Evolutionary conservation across 176 grass and related monocot genomes (phyloP).

Genomic region (Oryza longistaminata): DNA sequence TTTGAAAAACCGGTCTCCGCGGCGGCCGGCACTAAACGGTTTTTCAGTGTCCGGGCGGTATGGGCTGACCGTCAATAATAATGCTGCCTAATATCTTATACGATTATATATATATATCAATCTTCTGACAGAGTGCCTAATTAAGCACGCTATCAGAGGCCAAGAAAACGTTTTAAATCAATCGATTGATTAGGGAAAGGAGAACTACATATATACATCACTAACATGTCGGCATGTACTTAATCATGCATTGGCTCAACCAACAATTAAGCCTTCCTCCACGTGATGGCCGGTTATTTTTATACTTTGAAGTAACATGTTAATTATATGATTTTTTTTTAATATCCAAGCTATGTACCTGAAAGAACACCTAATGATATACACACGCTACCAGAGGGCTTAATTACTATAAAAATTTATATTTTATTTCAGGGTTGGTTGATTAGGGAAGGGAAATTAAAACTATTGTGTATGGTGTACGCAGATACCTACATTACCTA

Average conservation of each 20-base stretch:
- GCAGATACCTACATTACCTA: neutral
- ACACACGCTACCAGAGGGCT: conserved; percentile 3
- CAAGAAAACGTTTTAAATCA: neutral
- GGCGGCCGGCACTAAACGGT: conserved; percentile 27
- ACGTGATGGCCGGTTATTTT: neutral
- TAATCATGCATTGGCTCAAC: neutral
- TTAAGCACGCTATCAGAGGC: neutral
- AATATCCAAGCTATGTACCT: neutral
- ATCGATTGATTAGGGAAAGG: neutral
- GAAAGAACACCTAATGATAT: conserved; percentile 10
- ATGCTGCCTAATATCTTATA: neutral
- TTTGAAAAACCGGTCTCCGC: neutral
- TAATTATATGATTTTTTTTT: neutral
- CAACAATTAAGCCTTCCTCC: neutral
- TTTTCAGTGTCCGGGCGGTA: conserved; percentile 16
- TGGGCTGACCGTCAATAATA: neutral
- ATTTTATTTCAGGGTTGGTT: neutral
- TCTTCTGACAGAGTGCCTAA: conserved; percentile 7
- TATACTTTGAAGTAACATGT: neutral
- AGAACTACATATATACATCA: neutral
- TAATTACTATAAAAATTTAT: neutral
- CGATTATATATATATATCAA: too few relatives aligned
- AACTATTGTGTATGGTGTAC: neutral
- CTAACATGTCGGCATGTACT: neutral
- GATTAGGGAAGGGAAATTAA: neutral